Base-by-base conservation (phyloP, 768 basidiomycete species). In the Tricholoma sp. region DNA sequence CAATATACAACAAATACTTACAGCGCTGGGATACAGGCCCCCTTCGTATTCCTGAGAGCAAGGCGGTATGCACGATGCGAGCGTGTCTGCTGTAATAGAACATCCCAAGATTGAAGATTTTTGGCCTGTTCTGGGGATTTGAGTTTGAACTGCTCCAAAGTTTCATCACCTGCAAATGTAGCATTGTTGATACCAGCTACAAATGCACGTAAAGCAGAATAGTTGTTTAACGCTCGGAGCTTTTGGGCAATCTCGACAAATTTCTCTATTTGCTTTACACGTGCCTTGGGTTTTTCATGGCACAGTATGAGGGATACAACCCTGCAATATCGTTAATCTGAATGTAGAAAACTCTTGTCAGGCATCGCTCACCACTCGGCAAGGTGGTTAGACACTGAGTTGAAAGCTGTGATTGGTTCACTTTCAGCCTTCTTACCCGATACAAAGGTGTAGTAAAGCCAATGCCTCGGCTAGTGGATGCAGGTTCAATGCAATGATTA, bases 181-280 rank as follows among this genome's bases (percentile, higher is more conserved):
- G 93, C 84, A 60, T 83, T 85, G 64, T 91, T 89, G 72, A 98
- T 90, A 4, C 94, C 96, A 27, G 93, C 91, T n/a, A 98, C 86
- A 63, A 98, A 85, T 9, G 94, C 93, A 46, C 93, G 92, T 54
- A 97, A 73, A 0, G 89, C 91, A 32, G 94, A 93, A 69, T 97
- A 98, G 68, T 99, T 98, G 71, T 96, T 94, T 47, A 91, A 69
- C 11, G 80, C 78, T 31, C 96, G 86, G 41, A 99, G 78, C 55
- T 83, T 83, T 57, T 84, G 81, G 0, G 91, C 92, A 60, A 98
- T 83, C 50, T 89, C 85, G 22, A 94, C 85, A 57, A 98, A 86
- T 66, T 91, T 91, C 67, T 97, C 93, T 57, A 95, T 88, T 63
- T 94, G 86, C 57, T 79, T 83, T 3, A 87, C 89, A 41, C 96